Evolutionary conservation across 1,284 basidiomycete genomes (phyloP).

Genomic region (Papiliotrema flavescens): DNA sequence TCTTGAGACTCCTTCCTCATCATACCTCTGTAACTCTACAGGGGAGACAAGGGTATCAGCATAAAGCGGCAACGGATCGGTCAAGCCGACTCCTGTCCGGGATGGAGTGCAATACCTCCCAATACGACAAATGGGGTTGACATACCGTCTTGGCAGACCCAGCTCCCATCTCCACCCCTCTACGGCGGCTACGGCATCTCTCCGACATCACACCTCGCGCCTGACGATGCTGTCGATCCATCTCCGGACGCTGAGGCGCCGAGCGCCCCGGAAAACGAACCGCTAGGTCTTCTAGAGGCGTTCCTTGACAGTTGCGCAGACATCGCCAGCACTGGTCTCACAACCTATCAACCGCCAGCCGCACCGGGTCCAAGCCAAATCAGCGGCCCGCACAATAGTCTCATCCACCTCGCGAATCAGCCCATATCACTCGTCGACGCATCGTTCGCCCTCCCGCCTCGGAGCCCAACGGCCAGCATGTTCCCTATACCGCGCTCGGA

Average conservation of each 20-base stretch:
- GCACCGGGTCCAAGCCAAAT: neutral
- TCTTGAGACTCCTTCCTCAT: neutral
- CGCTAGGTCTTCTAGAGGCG: too few species aligned
- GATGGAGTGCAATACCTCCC: neutral
- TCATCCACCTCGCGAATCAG: neutral
- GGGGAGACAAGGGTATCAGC: neutral
- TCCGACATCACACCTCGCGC: too few species aligned
- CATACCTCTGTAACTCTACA: neutral
- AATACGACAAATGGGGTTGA: too few species aligned
- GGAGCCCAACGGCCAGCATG: neutral
- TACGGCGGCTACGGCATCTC: too few species aligned
- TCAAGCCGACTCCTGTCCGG: neutral
- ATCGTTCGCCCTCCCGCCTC: neutral
- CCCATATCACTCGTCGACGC: neutral
- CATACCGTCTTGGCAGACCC: neutral
- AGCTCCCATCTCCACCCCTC: neutral
- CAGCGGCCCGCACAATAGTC: neutral
- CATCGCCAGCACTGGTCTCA: too few species aligned
- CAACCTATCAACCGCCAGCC: too few species aligned
- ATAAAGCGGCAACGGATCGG: neutral
- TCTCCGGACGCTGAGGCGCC: too few species aligned
- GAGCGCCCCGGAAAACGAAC: too few species aligned
- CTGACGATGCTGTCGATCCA: too few species aligned
- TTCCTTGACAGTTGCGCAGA: too few species aligned
- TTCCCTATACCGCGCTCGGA: neutral